Evolutionary conservation across 2,329 filamentous ascomycete species (phyloP).

Genomic region (Clarireedia hainanense): DNA sequence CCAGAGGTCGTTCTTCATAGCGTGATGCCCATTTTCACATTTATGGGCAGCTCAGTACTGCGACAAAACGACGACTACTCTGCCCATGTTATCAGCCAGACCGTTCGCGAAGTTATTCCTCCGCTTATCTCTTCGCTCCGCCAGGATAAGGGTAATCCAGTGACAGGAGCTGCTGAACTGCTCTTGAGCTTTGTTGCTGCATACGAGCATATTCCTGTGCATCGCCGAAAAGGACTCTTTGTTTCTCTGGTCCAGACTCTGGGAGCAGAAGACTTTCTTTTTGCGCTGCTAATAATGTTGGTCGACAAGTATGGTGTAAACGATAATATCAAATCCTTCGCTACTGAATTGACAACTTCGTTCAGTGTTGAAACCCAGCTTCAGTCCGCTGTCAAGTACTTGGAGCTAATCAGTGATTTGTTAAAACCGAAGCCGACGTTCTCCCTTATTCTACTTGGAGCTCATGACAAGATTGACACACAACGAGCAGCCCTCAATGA

Average conservation of each 20-base stretch:
- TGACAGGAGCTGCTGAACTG: slow-evolving; percentile 79
- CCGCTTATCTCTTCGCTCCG: slow-evolving; percentile 80
- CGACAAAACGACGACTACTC: slow-evolving; percentile 95
- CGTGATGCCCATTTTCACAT: slow-evolving; percentile 98
- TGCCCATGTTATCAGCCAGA: slow-evolving; percentile 90
- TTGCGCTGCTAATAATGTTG: slow-evolving; percentile 80
- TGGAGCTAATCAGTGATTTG: slow-evolving; percentile 68
- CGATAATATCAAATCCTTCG: slow-evolving; percentile 65
- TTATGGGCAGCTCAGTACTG: slow-evolving; percentile 88
- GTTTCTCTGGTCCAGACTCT: slow-evolving; percentile 77
- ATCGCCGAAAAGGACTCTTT: slow-evolving; percentile 77
- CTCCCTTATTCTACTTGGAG: slow-evolving; percentile 63
- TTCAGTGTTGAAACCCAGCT: slow-evolving; percentile 73
- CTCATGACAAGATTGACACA: slow-evolving; percentile 42
- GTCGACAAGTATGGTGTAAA: slow-evolving; percentile 82
- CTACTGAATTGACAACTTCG: slow-evolving; percentile 62
- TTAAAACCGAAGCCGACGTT: slow-evolving; percentile 67
- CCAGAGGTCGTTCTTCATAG: slow-evolving; percentile 91
- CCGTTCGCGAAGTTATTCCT: slow-evolving; percentile 88
- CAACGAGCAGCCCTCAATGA: slow-evolving; percentile 45
- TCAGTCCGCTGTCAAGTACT: slow-evolving; percentile 66
- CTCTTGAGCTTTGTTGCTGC: slow-evolving; percentile 94
- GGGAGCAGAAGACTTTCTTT: slow-evolving; percentile 79
- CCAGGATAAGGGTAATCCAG: slow-evolving; percentile 67
- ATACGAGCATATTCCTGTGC: slow-evolving; percentile 89